phyloP scores from a whole-genome alignment of 2,329 filamentous ascomycete genomes.

The Plectosphaerella cucumerina region DNA sequence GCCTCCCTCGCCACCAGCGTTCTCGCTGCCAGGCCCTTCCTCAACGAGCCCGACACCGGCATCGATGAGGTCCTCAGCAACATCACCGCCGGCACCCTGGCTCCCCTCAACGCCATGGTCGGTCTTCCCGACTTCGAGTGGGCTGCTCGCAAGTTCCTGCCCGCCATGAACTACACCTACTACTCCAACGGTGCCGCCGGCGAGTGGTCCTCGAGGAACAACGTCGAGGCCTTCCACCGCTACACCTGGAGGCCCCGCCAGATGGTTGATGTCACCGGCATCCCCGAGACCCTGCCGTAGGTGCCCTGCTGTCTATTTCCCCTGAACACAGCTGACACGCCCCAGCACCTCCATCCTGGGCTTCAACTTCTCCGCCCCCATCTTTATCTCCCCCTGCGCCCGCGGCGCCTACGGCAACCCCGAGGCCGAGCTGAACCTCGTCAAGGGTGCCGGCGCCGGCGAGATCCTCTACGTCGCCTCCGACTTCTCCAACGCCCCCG shows the following conservation, averaged over 20 bases:
- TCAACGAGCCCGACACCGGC: conserved; percentile 42
- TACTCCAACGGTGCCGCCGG: conserved; percentile 52
- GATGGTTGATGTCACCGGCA: conserved; percentile 43
- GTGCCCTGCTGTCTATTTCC: neutral
- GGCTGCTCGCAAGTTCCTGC: conserved; percentile 44
- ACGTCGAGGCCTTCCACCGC: conserved; percentile 48
- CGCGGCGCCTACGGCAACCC: conserved; percentile 38
- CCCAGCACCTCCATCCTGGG: conserved; percentile 44
- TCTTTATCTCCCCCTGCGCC: conserved; percentile 50
- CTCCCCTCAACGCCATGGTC: conserved; percentile 37
- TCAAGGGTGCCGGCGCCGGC: conserved; percentile 41
- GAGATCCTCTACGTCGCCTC: conserved; percentile 46
- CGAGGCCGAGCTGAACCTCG: conserved; percentile 44
- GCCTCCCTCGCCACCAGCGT: conserved; percentile 26
- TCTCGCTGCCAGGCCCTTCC: conserved; percentile 36
- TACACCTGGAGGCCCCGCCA: conserved; percentile 43
- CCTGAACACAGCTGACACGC: neutral
- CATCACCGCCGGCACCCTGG: conserved; percentile 29
- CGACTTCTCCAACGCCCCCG: conserved; percentile 24
- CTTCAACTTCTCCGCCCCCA: conserved; percentile 48
- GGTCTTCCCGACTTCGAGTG: conserved; percentile 52
- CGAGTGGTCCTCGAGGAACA: conserved; percentile 54
- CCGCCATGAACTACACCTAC: conserved; percentile 46
- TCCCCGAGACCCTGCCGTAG: conserved; percentile 32
- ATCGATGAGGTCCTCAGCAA: conserved; percentile 32